A percentile compares a stretch with the other conserved stretches of the same genome.
Evolutionary conservation across 805 yeast genomes (phyloP).

Genomic region (Soucietia sequanensis): DNA sequence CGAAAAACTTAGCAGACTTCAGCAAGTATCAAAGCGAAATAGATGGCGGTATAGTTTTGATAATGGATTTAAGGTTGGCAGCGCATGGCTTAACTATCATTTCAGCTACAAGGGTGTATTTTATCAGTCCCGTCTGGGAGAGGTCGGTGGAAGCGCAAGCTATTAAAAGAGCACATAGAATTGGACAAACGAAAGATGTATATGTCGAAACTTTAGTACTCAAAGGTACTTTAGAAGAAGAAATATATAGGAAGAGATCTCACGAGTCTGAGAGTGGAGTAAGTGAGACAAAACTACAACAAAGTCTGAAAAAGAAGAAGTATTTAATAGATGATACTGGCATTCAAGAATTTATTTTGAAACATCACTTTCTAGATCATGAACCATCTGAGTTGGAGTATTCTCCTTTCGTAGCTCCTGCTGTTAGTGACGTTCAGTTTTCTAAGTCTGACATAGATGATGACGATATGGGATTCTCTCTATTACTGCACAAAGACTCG

Average conservation of each 20-base stretch:
- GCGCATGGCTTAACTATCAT: conserved; percentile 69
- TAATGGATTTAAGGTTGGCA: conserved; percentile 68
- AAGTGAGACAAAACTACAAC: conserved; percentile 8
- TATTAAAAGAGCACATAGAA: conserved; percentile 73
- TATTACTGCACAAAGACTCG: neutral
- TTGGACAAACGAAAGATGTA: conserved; percentile 65
- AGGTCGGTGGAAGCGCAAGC: conserved; percentile 72
- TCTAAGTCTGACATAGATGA: too few species aligned
- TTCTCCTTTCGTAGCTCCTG: conserved; percentile 30
- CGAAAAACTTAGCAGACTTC: conserved; percentile 52
- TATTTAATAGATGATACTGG: conserved; percentile 59
- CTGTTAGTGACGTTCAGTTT: too few species aligned
- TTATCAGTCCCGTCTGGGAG: conserved; percentile 72
- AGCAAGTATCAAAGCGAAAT: conserved; percentile 31
- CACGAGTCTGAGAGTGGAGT: conserved; percentile 9
- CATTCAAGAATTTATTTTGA: conserved; percentile 54
- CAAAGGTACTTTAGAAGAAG: conserved; percentile 65
- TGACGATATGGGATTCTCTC: neutral
- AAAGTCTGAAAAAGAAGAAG: conserved; percentile 15
- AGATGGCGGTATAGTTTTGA: conserved; percentile 49
- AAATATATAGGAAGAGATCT: conserved; percentile 50
- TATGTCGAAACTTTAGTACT: conserved; percentile 66
- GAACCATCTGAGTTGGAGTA: conserved; percentile 31
- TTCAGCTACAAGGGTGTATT: conserved; percentile 66
- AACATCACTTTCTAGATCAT: conserved; percentile 46